Evolutionary conservation across 225 moss, liverwort and hornwort genomes (phyloP).

Genomic region (Climacium dendroides): DNA sequence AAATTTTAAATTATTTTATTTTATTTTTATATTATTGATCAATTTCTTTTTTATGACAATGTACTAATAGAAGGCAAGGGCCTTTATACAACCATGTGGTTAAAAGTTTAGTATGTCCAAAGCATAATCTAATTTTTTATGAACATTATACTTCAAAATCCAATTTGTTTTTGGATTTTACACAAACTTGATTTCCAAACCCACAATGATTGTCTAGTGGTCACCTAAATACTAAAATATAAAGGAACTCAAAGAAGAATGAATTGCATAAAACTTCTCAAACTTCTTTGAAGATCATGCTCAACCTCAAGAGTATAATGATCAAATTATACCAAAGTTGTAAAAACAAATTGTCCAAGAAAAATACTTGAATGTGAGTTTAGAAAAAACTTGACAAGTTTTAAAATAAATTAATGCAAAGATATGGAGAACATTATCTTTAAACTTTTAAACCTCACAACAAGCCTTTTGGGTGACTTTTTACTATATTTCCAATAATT

Average conservation of each 20-base stretch:
- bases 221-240: neutral
- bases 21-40: neutral
- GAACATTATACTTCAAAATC: neutral
- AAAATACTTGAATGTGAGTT: fast-evolving
- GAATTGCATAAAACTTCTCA: neutral
- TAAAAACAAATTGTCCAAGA: neutral
- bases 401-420: neutral
- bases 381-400: neutral
- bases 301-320: neutral
- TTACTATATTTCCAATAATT: neutral
- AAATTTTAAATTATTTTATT: no score
- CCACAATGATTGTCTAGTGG: fast-evolving
- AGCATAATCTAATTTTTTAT: neutral
- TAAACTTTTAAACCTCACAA: neutral
- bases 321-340: neutral
- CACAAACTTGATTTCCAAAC: neutral
- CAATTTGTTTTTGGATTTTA: neutral
- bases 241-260: neutral
- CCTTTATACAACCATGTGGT: neutral
- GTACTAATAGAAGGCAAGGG: neutral
- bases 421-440: no score
- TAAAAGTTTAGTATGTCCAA: neutral
- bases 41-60: neutral
- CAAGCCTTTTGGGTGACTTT: neutral
- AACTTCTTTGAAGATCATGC: fast-evolving